Evolutionary conservation across 148 eudicot genomes (phyloP), one percentile per base, ranked within the genome.

Genomic region (Agrostemma githago): DNA sequence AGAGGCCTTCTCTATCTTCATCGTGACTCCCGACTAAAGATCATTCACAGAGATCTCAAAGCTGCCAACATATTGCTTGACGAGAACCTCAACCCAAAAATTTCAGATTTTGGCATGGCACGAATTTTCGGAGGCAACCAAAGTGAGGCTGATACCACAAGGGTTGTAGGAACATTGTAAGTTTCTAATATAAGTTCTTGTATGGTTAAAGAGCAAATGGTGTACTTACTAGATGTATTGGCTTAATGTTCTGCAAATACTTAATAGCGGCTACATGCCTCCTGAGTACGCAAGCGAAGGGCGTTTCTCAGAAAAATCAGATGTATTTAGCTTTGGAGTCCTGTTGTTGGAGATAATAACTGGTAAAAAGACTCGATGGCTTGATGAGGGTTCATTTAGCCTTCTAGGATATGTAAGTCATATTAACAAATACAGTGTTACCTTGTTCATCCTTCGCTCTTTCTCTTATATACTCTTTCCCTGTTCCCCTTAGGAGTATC

Each of bases 201-300:
- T 16, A 1, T 15, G 5, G 19, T 1, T 8, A 66, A 2, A 43
- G 48, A 16, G 8, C 48, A 64, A 16, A 3, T 4, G 59, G 11
- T 10, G 59, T 16, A 56, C 17, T 58, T 17, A 16, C 17, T 58
- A 8, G 3, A 26, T 26, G 34, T 26, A 26, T 26, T 26, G 34
- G 34, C 34, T 26, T 26, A 26, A 26, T 26, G 34, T 8, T 34
- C 37, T 62, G 66, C 41, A 26, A 66, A 4, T 39, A 66, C 48
- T 66, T 39, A 40, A 60, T 72, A 84, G 87, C 71, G 87, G 87
- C 10, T 82, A 84, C 66, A 83, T 88, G 87, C 74, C 88, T 54
- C 88, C 87, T 3, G 88, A 85, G 75, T 88, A 88, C 60, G 88
- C 88, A 43, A 74, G 82, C 72, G 79, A 81, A 61, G 91, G 90